These are phyloP conservation scores for Trichosporon inkin DNA, from an alignment of 1,284 basidiomycete species.

Conservation along the genomic window DNA sequence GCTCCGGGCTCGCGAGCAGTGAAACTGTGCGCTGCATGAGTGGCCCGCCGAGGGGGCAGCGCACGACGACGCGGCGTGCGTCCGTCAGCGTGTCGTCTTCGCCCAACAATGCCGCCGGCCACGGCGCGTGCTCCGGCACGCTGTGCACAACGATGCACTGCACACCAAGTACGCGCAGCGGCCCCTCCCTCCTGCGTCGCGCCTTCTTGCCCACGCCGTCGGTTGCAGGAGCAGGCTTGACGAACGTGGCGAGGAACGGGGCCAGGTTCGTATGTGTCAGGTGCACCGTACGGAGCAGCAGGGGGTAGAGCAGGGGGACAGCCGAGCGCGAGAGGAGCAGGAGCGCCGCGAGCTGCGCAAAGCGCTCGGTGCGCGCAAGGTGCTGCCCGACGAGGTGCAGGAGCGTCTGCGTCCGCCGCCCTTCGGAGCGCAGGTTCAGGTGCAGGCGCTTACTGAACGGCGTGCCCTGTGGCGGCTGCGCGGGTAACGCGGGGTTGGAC, in stretches of 20 bases:
- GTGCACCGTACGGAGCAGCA: neutral
- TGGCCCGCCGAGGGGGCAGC: neutral
- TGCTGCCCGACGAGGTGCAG: slow-evolving; percentile 3
- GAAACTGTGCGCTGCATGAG: slow-evolving; percentile 2
- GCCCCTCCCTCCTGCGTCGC: neutral
- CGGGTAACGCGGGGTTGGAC: neutral
- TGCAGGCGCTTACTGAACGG: neutral
- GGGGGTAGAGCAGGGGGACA: neutral
- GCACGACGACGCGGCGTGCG: neutral
- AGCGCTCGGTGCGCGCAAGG: neutral
- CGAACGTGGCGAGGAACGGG: neutral
- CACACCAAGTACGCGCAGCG: neutral
- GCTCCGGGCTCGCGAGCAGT: neutral
- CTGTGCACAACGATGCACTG: slow-evolving; percentile 1
- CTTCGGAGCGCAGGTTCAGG: slow-evolving; percentile 1
- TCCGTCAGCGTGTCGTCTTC: slow-evolving; percentile 1
- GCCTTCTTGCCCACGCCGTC: neutral
- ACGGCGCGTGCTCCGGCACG: slow-evolving; percentile 1
- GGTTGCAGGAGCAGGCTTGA: neutral
- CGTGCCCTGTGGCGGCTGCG: neutral
- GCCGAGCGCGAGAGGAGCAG: neutral
- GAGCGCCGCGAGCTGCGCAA: slow-evolving; percentile 1
- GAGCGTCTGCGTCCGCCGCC: neutral
- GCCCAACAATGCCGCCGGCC: neutral
- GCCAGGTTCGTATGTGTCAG: neutral